Evolutionary conservation across 129 eudicot species (phyloP).

Genomic region (Calendula officinalis): DNA sequence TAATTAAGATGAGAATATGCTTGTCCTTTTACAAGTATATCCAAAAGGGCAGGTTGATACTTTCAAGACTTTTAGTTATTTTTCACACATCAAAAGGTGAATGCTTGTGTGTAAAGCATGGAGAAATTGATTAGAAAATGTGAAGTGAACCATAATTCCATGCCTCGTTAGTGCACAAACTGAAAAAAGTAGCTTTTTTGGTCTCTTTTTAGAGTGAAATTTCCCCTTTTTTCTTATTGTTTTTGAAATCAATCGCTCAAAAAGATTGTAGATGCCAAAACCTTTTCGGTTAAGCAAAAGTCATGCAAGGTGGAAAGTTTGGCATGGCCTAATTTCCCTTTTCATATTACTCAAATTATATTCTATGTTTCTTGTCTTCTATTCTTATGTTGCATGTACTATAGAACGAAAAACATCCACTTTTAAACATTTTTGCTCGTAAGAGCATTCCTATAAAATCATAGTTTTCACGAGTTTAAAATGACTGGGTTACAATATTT

Average conservation of each 20-base stretch:
- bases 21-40: constrained; percentile 37
- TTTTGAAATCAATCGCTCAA: constrained; percentile 14
- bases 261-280: constrained; percentile 31
- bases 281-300: constrained; percentile 36
- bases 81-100: constrained; percentile 40
- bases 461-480: constrained; percentile 12
- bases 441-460: not conserved
- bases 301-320: constrained; percentile 41
- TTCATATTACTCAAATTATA: constrained; percentile 5
- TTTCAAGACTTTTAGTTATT: constrained; percentile 21
- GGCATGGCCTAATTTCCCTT: constrained; percentile 44
- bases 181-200: constrained; percentile 33
- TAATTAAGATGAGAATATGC: constrained; percentile 27
- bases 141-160: constrained; percentile 30
- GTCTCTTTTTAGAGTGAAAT: constrained; percentile 31
- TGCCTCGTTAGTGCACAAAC: constrained; percentile 38
- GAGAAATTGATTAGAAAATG: constrained; percentile 18
- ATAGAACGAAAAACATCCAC: not conserved
- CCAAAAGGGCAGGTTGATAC: constrained; percentile 43
- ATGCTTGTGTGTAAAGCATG: constrained; percentile 61
- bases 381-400: not conserved
- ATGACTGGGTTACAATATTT: not conserved
- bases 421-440: constrained; percentile 8
- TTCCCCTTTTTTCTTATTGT: constrained; percentile 18
- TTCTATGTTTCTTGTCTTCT: constrained; percentile 6